Conservation (phyloP, 371 early-diverging fungal genomes). For the Blakeslea trispora region DNA sequence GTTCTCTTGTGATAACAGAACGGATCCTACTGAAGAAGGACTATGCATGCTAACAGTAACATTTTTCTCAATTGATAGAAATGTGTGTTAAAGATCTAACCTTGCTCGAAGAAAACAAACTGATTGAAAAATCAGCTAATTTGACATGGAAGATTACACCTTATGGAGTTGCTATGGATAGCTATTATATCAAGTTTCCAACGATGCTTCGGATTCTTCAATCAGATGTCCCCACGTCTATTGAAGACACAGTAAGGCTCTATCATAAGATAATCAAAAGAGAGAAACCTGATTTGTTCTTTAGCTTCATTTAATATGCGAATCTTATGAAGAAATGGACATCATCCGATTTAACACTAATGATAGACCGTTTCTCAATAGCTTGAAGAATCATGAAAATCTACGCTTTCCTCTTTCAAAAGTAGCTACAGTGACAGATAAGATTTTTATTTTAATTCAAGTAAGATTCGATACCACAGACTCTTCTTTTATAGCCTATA, state of each 20-base stretch:
- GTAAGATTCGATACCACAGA: too few species aligned
- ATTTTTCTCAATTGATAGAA: slow-evolving; percentile 33
- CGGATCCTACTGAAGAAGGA: background rate
- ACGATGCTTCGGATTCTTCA: slow-evolving; percentile 44
- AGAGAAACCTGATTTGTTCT: too few species aligned
- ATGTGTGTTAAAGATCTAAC: slow-evolving; percentile 59
- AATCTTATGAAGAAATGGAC: slow-evolving; percentile 49
- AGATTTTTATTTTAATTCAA: slow-evolving; percentile 41
- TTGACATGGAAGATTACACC: slow-evolving; percentile 28
- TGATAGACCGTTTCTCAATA: slow-evolving; percentile 51
- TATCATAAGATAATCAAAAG: too few species aligned
- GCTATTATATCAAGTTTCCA: slow-evolving; percentile 47
- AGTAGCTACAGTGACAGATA: slow-evolving; percentile 32
- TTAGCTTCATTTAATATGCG: slow-evolving; percentile 43
- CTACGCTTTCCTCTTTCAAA: slow-evolving; percentile 44
- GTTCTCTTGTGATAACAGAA: slow-evolving; percentile 22
- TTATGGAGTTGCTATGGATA: slow-evolving; percentile 55
- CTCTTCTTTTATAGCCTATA: too few species aligned
- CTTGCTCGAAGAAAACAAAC: slow-evolving; percentile 21
- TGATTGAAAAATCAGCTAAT: slow-evolving; percentile 16
- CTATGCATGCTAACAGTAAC: too few species aligned
- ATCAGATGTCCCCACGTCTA: slow-evolving; percentile 14
- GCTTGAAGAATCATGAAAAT: slow-evolving; percentile 36
- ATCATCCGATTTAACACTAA: slow-evolving; percentile 41
- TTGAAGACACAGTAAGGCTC: slow-evolving; percentile 41